A percentile compares a stretch with the other conserved stretches of the same genome.
These are phyloP conservation scores for Cardamine chenopodiifolia DNA, from an alignment of 345 rosid species.

Conservation along the genomic window DNA sequence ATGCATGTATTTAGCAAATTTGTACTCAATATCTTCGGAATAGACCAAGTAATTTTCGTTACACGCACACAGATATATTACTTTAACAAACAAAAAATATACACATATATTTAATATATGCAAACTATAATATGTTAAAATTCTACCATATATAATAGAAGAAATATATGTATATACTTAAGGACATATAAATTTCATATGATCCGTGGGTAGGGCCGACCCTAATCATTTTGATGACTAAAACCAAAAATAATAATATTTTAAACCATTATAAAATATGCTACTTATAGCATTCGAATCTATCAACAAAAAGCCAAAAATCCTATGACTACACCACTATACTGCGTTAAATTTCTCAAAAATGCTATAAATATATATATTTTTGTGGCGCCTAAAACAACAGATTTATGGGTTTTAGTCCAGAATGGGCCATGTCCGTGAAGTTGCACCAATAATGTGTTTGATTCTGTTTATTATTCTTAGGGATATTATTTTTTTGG, in stretches of 20 bases:
- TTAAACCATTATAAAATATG: too few species aligned
- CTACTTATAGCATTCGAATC: too few species aligned
- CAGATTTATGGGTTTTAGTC: too few species aligned
- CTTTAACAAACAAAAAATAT: not conserved
- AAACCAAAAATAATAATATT: too few species aligned
- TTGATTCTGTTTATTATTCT: conserved; percentile 8
- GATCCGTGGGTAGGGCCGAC: conserved; percentile 46
- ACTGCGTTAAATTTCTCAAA: too few species aligned
- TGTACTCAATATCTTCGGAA: not conserved
- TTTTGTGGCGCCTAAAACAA: too few species aligned
- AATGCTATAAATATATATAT: too few species aligned
- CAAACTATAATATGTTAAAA: not conserved
- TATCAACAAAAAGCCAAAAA: too few species aligned
- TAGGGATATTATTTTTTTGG: not conserved
- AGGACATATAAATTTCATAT: conserved; percentile 23
- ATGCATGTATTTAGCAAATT: not conserved
- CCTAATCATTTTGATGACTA: too few species aligned
- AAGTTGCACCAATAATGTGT: conserved; percentile 9
- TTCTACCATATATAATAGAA: not conserved
- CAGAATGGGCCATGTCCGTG: too few species aligned
- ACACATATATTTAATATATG: not conserved
- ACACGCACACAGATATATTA: not conserved
- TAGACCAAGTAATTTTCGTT: not conserved
- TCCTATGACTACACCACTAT: too few species aligned
- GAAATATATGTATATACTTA: conserved; percentile 3